These are phyloP conservation scores for Emmonsiellopsis sp. DNA, from an alignment of 2,329 filamentous ascomycete species.

Conservation along the genomic window DNA sequence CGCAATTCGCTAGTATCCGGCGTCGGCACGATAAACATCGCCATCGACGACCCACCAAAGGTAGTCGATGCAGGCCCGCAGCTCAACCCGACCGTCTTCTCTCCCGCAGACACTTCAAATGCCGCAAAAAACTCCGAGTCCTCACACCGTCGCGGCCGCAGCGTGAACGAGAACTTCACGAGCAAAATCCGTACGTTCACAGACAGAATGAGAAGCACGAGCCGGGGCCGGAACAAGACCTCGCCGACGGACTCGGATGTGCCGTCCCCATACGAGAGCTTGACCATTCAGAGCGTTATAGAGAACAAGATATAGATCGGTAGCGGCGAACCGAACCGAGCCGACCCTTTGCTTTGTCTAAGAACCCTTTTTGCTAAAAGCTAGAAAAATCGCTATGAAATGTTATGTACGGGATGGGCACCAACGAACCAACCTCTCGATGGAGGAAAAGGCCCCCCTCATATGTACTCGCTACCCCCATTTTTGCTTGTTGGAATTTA, in stretches of 20 bases:
- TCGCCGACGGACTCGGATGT: constrained; percentile 23
- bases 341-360: too few species aligned
- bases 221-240: constrained; percentile 41
- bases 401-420: too few species aligned
- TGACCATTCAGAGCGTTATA: constrained; percentile 11
- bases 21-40: constrained; percentile 31
- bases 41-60: constrained; percentile 25
- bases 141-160: constrained; percentile 43
- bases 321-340: neutral
- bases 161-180: constrained; percentile 50
- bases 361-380: too few species aligned
- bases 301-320: constrained; percentile 9
- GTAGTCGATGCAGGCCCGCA: constrained; percentile 20
- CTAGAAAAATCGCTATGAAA: too few species aligned
- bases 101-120: constrained; percentile 20
- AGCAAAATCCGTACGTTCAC: constrained; percentile 46
- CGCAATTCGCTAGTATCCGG: constrained; percentile 26
- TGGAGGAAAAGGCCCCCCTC: neutral
- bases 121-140: constrained; percentile 27
- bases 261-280: constrained; percentile 23
- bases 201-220: constrained; percentile 51
- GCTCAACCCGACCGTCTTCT: constrained; percentile 29
- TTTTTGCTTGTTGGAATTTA: neutral
- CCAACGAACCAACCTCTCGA: too few species aligned
- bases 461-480: neutral